Evolutionary conservation across 2,329 filamentous ascomycete species (phyloP), one percentile per base, ranked within the genome.

Genomic region (Plenodomus tracheiphilus): DNA sequence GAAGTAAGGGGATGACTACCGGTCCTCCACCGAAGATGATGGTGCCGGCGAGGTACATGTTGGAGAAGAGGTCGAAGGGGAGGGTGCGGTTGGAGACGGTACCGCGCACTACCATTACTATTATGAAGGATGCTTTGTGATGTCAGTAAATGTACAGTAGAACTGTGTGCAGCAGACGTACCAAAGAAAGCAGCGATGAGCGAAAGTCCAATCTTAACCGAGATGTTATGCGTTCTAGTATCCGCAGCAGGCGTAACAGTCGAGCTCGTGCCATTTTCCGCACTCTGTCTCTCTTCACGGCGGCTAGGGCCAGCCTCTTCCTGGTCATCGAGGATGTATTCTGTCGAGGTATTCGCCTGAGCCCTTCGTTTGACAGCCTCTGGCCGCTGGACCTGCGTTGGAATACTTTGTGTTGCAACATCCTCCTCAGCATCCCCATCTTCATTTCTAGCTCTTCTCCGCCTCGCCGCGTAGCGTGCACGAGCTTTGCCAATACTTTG

Each of bases 11-110:
- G 41, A 78, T 76, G 0, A 77, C 75, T 19, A 77, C 75, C 2
- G 75, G 75, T 0, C 74, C 75, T 32, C 74, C 75, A 21, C 75
- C 75, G 55, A 77, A 77, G 50, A 77, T 77, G 50, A 77, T 76
- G 1, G 87, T 90, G 0, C 87, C 87, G 0, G 87, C 87, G 0
- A 90, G 82, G 60, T 86, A 89, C 72, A 91, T 81, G 66, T 88
- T 90, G 4, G 85, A 77, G 59, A 91, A 90, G 19, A 91, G 78
- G 40, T 80, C 76, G 56, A 84, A 83, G 0, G 79, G 69, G 0
- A 84, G 70, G 0, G 82, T 75, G 0, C 70, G 71, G 9, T 63
- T 36, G 0, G 69, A 49, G 10, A 79, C 41, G 2, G 72, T 40
- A 72, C 70, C 52, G 62, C 77, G 69, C 65, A 78, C 30, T 15